These are phyloP conservation scores for Penicillium polonicum DNA, from an alignment of 2,329 filamentous ascomycete genomes.

Conservation along the genomic window DNA sequence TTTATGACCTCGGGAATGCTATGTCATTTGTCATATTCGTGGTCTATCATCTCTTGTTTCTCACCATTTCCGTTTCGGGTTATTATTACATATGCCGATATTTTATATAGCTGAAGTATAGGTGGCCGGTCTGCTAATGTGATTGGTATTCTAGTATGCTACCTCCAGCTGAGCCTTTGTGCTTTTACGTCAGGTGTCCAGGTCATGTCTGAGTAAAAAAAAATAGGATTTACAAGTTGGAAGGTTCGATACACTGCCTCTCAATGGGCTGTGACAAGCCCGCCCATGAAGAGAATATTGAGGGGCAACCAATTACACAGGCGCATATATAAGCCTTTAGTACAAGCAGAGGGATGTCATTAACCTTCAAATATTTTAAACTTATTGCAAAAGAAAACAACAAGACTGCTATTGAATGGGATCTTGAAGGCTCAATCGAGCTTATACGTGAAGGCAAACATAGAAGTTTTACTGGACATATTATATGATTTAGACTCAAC, in stretches of 20 bases:
- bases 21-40: background rate
- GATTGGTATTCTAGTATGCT: background rate
- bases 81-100: background rate
- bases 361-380: background rate
- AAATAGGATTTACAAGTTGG: background rate
- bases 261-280: background rate
- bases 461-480: background rate
- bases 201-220: background rate
- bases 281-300: background rate
- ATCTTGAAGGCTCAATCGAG: background rate
- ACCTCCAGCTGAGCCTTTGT: background rate
- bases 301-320: background rate
- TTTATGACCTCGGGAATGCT: background rate
- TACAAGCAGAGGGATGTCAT: background rate
- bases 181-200: background rate
- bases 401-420: background rate
- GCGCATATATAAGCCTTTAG: background rate
- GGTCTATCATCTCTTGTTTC: background rate
- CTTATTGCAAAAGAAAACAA: background rate
- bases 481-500: background rate
- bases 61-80: background rate
- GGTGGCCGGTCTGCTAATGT: background rate
- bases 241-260: background rate
- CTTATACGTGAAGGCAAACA: background rate
- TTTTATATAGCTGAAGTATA: background rate